phyloP scores from a whole-genome alignment of 495 filamentous ascomycete genomes.

The Penicillium antarcticum region DNA sequence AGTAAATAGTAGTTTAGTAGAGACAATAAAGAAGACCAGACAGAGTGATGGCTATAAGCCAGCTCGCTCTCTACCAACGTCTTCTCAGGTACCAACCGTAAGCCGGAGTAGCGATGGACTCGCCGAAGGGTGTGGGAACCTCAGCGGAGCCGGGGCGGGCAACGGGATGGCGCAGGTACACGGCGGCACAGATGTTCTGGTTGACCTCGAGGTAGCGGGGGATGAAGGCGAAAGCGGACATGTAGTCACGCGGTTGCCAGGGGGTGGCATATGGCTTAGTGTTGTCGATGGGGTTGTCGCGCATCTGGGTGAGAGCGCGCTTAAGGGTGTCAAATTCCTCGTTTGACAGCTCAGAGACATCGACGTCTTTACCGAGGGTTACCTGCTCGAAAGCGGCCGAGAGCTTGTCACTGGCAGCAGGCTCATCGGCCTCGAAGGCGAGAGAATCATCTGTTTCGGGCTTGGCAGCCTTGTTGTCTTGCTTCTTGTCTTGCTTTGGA shows the following conservation, averaged over 20 bases:
- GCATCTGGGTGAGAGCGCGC: constrained; percentile 50
- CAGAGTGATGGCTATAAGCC: constrained; percentile 6
- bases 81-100: constrained; percentile 93
- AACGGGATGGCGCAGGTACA: constrained; percentile 93
- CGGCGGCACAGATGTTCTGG: constrained; percentile 89
- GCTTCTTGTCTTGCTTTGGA: constrained; percentile 17
- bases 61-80: constrained; percentile 50
- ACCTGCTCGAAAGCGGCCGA: constrained; percentile 43
- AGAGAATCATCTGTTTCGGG: not conserved
- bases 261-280: constrained; percentile 86
- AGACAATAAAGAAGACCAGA: constrained; percentile 16
- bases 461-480: constrained; percentile 19
- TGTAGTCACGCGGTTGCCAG: constrained; percentile 83
- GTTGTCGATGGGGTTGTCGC: constrained; percentile 71
- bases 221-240: constrained; percentile 91
- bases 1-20: constrained; percentile 8
- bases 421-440: constrained; percentile 1
- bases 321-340: constrained; percentile 41
- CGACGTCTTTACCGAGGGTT: constrained; percentile 35
- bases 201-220: constrained; percentile 96
- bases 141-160: constrained; percentile 84
- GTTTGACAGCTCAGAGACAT: constrained; percentile 37
- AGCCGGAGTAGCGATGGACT: constrained; percentile 63
- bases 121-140: constrained; percentile 81
- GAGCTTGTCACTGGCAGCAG: constrained; percentile 30